Conservation (phyloP, 768 basidiomycete species). For the Hericium coralloides region DNA sequence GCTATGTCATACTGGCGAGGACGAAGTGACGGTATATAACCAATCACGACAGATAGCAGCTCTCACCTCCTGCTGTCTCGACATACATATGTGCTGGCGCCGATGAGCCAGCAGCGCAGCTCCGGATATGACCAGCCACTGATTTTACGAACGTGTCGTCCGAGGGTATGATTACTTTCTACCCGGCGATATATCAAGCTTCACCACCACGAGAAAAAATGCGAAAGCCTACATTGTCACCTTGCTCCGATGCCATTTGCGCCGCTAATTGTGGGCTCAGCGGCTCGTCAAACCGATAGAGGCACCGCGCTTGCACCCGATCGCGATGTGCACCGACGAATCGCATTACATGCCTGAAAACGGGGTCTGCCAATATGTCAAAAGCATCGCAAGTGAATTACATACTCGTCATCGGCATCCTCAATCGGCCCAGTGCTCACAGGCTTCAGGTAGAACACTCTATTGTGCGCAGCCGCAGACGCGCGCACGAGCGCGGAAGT, state of each 20-base stretch:
- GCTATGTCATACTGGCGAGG: too few relatives aligned
- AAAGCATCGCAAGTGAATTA: not conserved
- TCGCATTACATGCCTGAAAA: conserved; percentile 54
- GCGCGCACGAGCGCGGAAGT: conserved; percentile 78
- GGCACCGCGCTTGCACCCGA: conserved; percentile 52
- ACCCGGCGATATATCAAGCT: not conserved
- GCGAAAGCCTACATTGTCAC: conserved; percentile 20
- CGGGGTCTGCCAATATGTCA: not conserved
- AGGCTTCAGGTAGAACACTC: conserved; percentile 76
- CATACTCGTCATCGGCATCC: conserved; percentile 79
- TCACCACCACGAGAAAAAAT: not conserved
- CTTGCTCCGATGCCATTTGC: conserved; percentile 31
- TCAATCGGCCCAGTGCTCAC: conserved; percentile 78
- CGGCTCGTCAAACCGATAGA: conserved; percentile 81
- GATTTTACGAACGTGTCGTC: conserved; percentile 60
- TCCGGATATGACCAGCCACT: conserved; percentile 52
- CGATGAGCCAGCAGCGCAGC: conserved; percentile 31
- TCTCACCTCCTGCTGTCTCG: conserved; percentile 92
- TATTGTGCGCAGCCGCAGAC: conserved; percentile 44
- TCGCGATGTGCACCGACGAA: conserved; percentile 33
- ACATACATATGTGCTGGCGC: conserved; percentile 59
- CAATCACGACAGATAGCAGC: conserved; percentile 4
- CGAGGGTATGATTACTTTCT: conserved; percentile 33
- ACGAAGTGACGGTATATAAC: not conserved
- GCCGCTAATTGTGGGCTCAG: conserved; percentile 92